phyloP scores from a whole-genome alignment of 345 rosid species.

The Carallia pectinifolia region DNA sequence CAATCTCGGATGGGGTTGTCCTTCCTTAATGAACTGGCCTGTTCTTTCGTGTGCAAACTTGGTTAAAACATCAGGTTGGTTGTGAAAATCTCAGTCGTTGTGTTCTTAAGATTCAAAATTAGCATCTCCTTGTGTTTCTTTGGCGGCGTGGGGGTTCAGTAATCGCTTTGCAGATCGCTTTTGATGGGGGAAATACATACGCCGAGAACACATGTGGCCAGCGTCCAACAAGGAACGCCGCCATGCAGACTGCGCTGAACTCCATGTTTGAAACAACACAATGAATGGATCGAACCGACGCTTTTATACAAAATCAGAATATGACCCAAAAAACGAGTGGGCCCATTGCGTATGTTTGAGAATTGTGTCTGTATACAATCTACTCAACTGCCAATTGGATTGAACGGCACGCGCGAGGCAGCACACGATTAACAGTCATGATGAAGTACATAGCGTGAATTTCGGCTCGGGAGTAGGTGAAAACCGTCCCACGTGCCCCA shows the following conservation, averaged over 20 bases:
- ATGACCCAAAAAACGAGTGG: too few relatives aligned
- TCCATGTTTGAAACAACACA: too few relatives aligned
- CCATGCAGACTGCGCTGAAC: too few relatives aligned
- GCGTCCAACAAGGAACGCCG: too few relatives aligned
- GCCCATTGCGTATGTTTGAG: too few relatives aligned
- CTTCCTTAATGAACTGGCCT: background rate
- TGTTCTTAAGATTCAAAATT: background rate
- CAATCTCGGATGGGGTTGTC: background rate
- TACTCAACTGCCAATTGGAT: too few relatives aligned
- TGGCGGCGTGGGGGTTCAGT: background rate
- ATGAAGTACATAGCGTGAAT: background rate
- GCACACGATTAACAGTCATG: conserved; percentile 33
- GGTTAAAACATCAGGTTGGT: background rate
- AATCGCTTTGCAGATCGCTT: background rate
- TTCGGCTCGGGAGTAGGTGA: conserved; percentile 14
- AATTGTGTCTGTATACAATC: too few relatives aligned
- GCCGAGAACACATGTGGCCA: background rate
- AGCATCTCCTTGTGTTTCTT: too few relatives aligned
- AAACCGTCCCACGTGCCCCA: conserved; percentile 24
- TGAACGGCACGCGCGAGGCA: conserved; percentile 23
- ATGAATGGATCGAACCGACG: too few relatives aligned
- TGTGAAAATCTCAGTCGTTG: background rate
- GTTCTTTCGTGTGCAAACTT: background rate
- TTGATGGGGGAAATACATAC: background rate
- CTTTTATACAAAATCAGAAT: too few relatives aligned